Evolutionary conservation across 805 yeast genomes (phyloP), one percentile per base, ranked within the genome.

Genomic region (Yarrowia deformans): DNA sequence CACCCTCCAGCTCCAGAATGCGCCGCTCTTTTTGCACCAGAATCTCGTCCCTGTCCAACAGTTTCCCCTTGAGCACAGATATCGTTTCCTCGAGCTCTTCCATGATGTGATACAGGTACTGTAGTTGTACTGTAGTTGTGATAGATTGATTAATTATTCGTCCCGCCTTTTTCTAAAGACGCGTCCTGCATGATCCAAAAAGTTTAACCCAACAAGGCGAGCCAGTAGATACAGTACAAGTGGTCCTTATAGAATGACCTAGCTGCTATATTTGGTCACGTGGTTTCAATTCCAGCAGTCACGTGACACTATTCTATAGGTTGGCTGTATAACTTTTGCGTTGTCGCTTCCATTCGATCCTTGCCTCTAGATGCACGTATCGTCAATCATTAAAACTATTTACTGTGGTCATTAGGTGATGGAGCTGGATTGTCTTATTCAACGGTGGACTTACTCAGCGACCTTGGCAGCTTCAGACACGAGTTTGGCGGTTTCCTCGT

Each of bases 21-120:
- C 12, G 10, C 18, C 66, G 34, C 18, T 60, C 66, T 8, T 34
- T 29, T 4, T 6, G 29, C 29, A 23, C 9, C 3, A 60, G 13
- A 19, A 43, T n/a, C 32, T 45, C 52, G 34, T 45, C 34, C 42
- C 13, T 18, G 52, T 60, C 66, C 34, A 60, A 32, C 42, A 60
- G 14, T 34, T 45, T n/a, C 4, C 66, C 23, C 32, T 19, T 32
- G 39, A 60, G 46, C 40, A n/a, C 12, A n/a, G 52, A 60, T 9
- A 60, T 60, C 34, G 50, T 29, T 29, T 42, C 42, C 66, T 60
- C 66, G 5, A 60, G 52, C 52, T 43, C 52, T 12, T 60, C 66
- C 8, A n/a, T 58, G 42, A 32, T 58, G 49, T 37, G n/a, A n/a
- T n/a, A n/a, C n/a, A n/a, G n/a, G n/a, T n/a, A n/a, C n/a, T n/a